A percentile compares a stretch with the other conserved stretches of the same genome.
Evolutionary conservation across 1,284 basidiomycete genomes (phyloP).

Genomic region (Boletus sp.): DNA sequence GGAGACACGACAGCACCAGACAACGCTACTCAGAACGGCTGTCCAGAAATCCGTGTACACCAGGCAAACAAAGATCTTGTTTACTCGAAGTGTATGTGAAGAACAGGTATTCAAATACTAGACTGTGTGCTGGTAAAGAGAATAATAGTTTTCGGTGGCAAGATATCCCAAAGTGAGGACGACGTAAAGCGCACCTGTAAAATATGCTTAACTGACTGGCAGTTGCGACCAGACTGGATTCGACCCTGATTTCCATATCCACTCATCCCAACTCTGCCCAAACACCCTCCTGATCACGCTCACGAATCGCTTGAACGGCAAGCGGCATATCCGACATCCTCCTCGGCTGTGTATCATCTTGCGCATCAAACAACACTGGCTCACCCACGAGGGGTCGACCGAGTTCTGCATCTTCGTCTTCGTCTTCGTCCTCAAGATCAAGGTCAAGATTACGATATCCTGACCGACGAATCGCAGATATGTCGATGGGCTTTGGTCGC

Average conservation of each 20-base stretch:
- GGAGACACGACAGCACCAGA: too few relatives aligned
- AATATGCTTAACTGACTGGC: not conserved
- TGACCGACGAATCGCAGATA: slow-evolving; percentile 66
- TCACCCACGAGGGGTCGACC: slow-evolving; percentile 52
- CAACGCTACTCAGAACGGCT: not conserved
- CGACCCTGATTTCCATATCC: not conserved
- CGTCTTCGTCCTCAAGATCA: slow-evolving; percentile 65
- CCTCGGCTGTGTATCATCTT: slow-evolving; percentile 33
- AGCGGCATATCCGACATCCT: slow-evolving; percentile 51
- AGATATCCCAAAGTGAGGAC: not conserved
- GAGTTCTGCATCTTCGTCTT: slow-evolving; percentile 47
- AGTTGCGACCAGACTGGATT: not conserved
- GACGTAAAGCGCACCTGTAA: not conserved
- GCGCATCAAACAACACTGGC: slow-evolving; percentile 54
- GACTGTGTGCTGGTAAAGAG: not conserved
- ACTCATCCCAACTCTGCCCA: slow-evolving; percentile 68
- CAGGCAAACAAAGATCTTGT: not conserved
- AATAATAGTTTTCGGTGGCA: too few relatives aligned
- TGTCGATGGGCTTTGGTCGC: slow-evolving; percentile 87
- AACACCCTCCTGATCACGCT: slow-evolving; percentile 62
- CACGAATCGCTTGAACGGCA: slow-evolving; percentile 47
- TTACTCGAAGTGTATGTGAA: not conserved
- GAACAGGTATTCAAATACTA: not conserved
- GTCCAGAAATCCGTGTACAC: not conserved
- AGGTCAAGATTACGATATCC: slow-evolving; percentile 64